These are phyloP conservation scores for Leccinum disarticulatum DNA, from an alignment of 768 basidiomycete genomes.

Conservation along the genomic window DNA sequence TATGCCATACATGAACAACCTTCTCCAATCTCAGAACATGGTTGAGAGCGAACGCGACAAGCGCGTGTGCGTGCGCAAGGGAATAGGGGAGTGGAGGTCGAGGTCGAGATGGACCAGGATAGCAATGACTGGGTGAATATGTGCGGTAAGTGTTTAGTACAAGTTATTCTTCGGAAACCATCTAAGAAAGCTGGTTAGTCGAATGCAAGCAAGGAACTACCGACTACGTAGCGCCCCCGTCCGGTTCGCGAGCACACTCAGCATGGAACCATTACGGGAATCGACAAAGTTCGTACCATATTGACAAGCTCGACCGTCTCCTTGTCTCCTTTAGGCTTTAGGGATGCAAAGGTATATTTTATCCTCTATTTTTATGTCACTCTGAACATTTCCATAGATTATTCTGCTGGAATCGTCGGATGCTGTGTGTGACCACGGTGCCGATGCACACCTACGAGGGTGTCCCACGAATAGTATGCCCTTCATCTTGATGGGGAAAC, in stretches of 20 bases:
- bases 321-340: slow-evolving; percentile 73
- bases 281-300: slow-evolving; percentile 77
- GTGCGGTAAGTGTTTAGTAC: slow-evolving; percentile 57
- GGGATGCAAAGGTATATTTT: slow-evolving; percentile 81
- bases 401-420: slow-evolving; percentile 23
- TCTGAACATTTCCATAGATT: slow-evolving; percentile 51
- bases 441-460: no score
- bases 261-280: slow-evolving; percentile 86
- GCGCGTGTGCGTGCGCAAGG: slow-evolving; percentile 52
- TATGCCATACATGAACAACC: slow-evolving; percentile 69
- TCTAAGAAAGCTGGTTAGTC: slow-evolving; percentile 41
- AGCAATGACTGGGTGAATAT: slow-evolving; percentile 81
- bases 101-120: slow-evolving; percentile 73
- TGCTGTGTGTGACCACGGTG: no score
- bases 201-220: slow-evolving; percentile 45
- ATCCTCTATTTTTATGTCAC: neutral
- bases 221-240: slow-evolving; percentile 68
- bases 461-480: no score
- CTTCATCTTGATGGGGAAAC: no score
- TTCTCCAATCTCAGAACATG: slow-evolving; percentile 48
- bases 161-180: slow-evolving; percentile 16
- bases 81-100: slow-evolving; percentile 73
- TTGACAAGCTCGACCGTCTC: slow-evolving; percentile 82
- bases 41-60: slow-evolving; percentile 63
- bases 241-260: slow-evolving; percentile 77